Conservation (phyloP, 2,329 filamentous ascomycete species). For the Apiospora koreana region DNA sequence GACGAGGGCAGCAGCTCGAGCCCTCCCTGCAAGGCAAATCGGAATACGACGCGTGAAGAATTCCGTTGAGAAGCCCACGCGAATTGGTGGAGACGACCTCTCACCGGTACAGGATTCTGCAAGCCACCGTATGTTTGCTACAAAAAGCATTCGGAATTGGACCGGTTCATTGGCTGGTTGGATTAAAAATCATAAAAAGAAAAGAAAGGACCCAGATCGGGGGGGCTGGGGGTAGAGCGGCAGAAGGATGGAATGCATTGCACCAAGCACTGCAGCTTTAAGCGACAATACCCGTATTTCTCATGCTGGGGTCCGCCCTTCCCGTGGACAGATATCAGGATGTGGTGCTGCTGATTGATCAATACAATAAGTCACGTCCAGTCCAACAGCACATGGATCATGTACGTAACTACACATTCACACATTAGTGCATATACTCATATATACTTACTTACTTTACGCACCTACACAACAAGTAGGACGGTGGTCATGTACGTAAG, state of each 20-base stretch:
- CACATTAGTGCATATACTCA: not conserved
- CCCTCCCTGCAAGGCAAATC: not conserved
- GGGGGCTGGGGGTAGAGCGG: not conserved
- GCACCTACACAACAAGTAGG: not conserved
- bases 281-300: not conserved
- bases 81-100: not conserved
- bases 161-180: not conserved
- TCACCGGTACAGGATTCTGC: conserved; percentile 7
- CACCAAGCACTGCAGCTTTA: not conserved
- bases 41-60: not conserved
- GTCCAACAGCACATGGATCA: not conserved
- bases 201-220: not conserved
- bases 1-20: not conserved
- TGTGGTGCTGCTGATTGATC: not conserved
- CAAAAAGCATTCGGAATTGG: not conserved
- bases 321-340: not conserved
- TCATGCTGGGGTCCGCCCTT: not conserved
- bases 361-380: not conserved
- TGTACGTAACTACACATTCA: not conserved
- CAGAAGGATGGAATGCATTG: not conserved
- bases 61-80: not conserved
- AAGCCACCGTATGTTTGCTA: conserved; percentile 7
- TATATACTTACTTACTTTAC: not conserved
- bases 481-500: conserved; percentile 5
- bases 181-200: not conserved